Conservation (phyloP, 306 rosid genomes). For the Macrotyloma uniflorum region DNA sequence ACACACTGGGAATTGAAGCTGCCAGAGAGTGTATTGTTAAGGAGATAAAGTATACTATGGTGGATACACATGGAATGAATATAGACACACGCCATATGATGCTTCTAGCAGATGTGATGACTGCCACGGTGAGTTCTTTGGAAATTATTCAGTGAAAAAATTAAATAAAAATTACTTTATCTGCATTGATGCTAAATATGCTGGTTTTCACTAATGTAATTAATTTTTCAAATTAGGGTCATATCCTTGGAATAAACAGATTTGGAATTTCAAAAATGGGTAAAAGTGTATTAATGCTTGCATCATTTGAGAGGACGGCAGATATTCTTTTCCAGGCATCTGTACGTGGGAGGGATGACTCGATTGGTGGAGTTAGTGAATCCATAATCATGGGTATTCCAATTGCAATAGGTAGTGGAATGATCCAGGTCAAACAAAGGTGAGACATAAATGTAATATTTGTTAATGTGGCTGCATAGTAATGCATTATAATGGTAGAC, state of each 20-base stretch:
- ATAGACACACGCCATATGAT: slow-evolving; percentile 93
- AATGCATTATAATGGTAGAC: slow-evolving; percentile 7
- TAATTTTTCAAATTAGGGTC: slow-evolving; percentile 62
- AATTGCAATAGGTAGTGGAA: slow-evolving; percentile 84
- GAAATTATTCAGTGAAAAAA: slow-evolving; percentile 25
- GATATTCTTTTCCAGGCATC: slow-evolving; percentile 83
- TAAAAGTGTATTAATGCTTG: slow-evolving; percentile 85
- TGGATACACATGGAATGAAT: slow-evolving; percentile 65
- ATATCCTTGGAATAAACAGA: slow-evolving; percentile 92
- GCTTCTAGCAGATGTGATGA: slow-evolving; percentile 97
- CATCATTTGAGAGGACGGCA: slow-evolving; percentile 87
- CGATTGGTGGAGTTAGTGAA: slow-evolving; percentile 88
- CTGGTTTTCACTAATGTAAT: slow-evolving; percentile 9
- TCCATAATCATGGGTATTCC: slow-evolving; percentile 95
- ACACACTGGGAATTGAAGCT: slow-evolving; percentile 89
- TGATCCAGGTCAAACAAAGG: slow-evolving; percentile 88
- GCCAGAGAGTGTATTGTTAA: slow-evolving; percentile 81
- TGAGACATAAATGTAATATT: slow-evolving; percentile 48
- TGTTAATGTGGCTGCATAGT: neutral
- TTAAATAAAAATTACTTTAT: neutral
- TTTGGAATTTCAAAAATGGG: slow-evolving; percentile 92
- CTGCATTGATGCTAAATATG: slow-evolving; percentile 13
- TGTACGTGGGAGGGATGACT: slow-evolving; percentile 70
- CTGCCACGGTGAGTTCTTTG: slow-evolving; percentile 68
- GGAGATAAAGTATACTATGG: slow-evolving; percentile 80